Evolutionary conservation across 176 grass and related monocot species (phyloP).

Genomic region (sorghum (Sorghum bicolor)): Sorghum_bicolor_NCBIv3 NC_012870.2:1772001-1772500

Average conservation of each 20-base stretch:
- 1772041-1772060: conserved; percentile 59
- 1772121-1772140: background rate
- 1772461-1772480: conserved; percentile 90
- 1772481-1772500: conserved; percentile 7
- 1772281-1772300: conserved; percentile 73
- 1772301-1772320: conserved; percentile 50
- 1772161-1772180: conserved; percentile 39
- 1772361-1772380: conserved; percentile 82
- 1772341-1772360: conserved; percentile 85
- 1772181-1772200: conserved; percentile 51
- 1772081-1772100: conserved; percentile 39
- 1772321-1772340: conserved; percentile 89
- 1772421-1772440: conserved; percentile 90
- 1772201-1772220: conserved; percentile 64
- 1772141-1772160: background rate
- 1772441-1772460: conserved; percentile 96
- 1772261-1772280: conserved; percentile 50
- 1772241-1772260: conserved; percentile 59
- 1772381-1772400: conserved; percentile 79
- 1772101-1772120: background rate
- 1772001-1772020: conserved; percentile 71
- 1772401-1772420: conserved; percentile 87
- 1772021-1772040: conserved; percentile 83
- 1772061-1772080: conserved; percentile 38
- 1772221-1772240: conserved; percentile 56